Conservation (phyloP, 768 basidiomycete genomes). For the Leccinum barrowsii region DNA sequence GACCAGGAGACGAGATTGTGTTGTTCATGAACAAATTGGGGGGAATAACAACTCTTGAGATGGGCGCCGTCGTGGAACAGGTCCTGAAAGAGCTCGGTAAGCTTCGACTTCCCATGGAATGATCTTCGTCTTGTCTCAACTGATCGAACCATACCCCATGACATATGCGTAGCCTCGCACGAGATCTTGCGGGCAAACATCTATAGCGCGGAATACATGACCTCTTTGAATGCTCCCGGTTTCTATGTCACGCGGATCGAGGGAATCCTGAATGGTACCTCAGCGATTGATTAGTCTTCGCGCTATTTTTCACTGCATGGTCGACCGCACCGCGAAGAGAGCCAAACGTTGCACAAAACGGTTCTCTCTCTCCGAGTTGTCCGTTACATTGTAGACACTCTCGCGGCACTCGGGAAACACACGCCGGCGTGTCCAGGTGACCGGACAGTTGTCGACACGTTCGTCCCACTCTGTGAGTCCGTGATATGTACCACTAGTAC, state of each 20-base stretch:
- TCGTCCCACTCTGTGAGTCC: constrained; percentile 42
- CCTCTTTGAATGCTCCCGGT: constrained; percentile 58
- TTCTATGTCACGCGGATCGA: constrained; percentile 42
- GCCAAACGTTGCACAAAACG: not conserved
- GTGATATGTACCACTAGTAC: not conserved
- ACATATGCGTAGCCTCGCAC: constrained; percentile 20
- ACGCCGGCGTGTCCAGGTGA: constrained; percentile 53
- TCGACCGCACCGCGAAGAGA: constrained; percentile 17
- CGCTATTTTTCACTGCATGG: constrained; percentile 39
- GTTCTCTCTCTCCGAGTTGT: constrained; percentile 2
- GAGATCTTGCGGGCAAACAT: constrained; percentile 39
- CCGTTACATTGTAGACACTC: constrained; percentile 21
- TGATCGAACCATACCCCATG: not conserved
- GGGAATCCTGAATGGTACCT: constrained; percentile 11
- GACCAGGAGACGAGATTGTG: constrained; percentile 32
- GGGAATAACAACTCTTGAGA: constrained; percentile 48
- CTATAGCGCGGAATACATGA: constrained; percentile 52
- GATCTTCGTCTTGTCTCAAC: not conserved
- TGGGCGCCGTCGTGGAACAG: constrained; percentile 48
- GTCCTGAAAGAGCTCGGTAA: constrained; percentile 41
- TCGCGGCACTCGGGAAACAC: constrained; percentile 34
- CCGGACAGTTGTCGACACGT: constrained; percentile 55
- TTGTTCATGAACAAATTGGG: constrained; percentile 57
- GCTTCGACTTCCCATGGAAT: constrained; percentile 7
- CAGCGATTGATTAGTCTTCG: too few species aligned